Conservation (phyloP, 495 filamentous ascomycete species). For the Penicillium angulare region DNA sequence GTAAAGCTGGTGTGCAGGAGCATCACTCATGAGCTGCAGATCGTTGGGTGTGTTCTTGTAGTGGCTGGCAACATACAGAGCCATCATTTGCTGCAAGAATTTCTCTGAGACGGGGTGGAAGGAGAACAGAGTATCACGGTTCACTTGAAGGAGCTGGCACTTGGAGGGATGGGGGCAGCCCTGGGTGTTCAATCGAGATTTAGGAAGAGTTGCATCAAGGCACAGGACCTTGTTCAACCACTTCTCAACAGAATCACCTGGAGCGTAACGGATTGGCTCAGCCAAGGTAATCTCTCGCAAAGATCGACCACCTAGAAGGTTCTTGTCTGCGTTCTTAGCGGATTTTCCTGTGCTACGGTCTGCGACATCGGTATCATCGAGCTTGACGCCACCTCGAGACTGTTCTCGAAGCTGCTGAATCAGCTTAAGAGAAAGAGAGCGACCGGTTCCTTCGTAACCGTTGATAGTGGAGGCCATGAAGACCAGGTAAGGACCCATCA, state of each 20-base stretch:
- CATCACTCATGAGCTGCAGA: constrained; percentile 95
- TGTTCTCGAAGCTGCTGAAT: constrained; percentile 97
- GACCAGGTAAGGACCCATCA: constrained; percentile 97
- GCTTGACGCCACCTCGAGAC: constrained; percentile 60
- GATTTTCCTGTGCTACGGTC: constrained; percentile 71
- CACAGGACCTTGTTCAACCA: constrained; percentile 96
- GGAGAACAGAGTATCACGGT: constrained; percentile 95
- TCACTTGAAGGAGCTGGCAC: constrained; percentile 89
- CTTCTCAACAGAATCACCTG: constrained; percentile 87
- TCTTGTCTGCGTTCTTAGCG: constrained; percentile 59
- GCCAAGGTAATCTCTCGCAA: constrained; percentile 87
- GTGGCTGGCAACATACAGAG: constrained; percentile 94
- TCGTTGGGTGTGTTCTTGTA: constrained; percentile 99
- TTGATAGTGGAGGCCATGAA: constrained; percentile 99
- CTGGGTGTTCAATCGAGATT: constrained; percentile 67
- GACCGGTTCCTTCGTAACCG: constrained; percentile 96
- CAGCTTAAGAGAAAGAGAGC: constrained; percentile 91
- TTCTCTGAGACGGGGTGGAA: constrained; percentile 97
- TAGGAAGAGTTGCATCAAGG: constrained; percentile 83
- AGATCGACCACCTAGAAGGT: constrained; percentile 71
- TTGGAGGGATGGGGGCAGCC: constrained; percentile 87
- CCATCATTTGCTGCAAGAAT: constrained; percentile 97
- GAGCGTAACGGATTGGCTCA: constrained; percentile 92
- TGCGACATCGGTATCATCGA: constrained; percentile 61
- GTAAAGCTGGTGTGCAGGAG: constrained; percentile 94